These are phyloP conservation scores for Davidsoniella neocaledoniae DNA, from an alignment of 2,329 filamentous ascomycete species.

Conservation along the genomic window DNA sequence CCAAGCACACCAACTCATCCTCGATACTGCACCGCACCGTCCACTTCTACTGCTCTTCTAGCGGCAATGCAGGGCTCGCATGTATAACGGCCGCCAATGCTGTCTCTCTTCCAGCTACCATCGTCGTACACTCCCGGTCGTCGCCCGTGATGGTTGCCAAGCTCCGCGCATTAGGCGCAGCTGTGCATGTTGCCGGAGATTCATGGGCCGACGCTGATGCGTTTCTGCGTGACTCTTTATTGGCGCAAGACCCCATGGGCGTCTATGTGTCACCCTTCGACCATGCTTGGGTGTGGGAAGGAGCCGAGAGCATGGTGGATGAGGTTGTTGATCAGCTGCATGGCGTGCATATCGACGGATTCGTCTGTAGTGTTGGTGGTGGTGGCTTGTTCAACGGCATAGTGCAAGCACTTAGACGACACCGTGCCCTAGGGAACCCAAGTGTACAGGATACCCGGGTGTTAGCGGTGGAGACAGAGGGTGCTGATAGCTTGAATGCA, in stretches of 20 bases:
- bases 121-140: conserved; percentile 54
- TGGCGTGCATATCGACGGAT: conserved; percentile 39
- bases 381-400: conserved; percentile 67
- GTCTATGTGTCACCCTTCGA: conserved; percentile 59
- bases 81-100: conserved; percentile 55
- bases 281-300: conserved; percentile 49
- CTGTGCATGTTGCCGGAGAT: conserved; percentile 51
- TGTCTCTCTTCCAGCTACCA: conserved; percentile 50
- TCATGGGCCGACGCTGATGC: conserved; percentile 54
- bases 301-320: conserved; percentile 41
- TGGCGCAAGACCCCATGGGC: conserved; percentile 32
- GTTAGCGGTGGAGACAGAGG: conserved; percentile 58
- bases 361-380: conserved; percentile 67
- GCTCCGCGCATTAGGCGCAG: conserved; percentile 48
- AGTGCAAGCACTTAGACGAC: conserved; percentile 27
- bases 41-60: conserved; percentile 67
- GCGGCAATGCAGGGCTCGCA: conserved; percentile 73
- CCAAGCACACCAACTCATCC: conserved; percentile 20
- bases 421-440: conserved; percentile 19
- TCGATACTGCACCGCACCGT: conserved; percentile 13
- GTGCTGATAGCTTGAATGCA: conserved; percentile 53
- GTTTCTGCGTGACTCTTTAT: conserved; percentile 42
- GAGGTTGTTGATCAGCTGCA: conserved; percentile 27
- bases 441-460: conserved; percentile 29
- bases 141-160: conserved; percentile 55